Conservation (phyloP, 441 rosid genomes). For the Isatis lusitanica region DNA sequence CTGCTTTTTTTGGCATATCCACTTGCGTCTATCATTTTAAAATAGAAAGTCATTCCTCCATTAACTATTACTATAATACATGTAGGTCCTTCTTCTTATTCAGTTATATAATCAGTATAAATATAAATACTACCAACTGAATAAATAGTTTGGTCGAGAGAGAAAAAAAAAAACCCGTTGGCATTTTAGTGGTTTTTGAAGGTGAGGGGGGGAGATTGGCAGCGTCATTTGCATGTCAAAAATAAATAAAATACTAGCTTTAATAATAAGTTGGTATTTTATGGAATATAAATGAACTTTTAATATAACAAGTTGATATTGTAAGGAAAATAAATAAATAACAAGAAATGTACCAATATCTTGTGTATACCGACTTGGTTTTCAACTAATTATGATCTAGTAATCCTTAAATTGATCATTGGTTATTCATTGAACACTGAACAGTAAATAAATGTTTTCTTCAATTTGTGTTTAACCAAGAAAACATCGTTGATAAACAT, state of each 20-base stretch:
- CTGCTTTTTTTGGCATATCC: slow-evolving; percentile 27
- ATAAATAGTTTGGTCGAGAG: background rate
- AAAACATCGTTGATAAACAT: background rate
- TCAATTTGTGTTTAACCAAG: background rate
- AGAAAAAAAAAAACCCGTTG: background rate
- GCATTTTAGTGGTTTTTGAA: background rate
- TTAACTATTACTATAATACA: slow-evolving; percentile 23
- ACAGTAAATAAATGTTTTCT: background rate
- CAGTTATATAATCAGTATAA: background rate
- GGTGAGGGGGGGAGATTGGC: background rate
- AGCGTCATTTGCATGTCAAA: background rate
- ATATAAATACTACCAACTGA: background rate
- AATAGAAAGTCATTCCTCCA: slow-evolving; percentile 30
- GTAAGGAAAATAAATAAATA: background rate
- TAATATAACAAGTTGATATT: background rate
- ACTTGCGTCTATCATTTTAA: slow-evolving; percentile 28
- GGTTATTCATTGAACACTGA: background rate
- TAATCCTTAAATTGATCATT: background rate
- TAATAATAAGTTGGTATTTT: background rate
- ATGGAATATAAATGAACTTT: too few species aligned
- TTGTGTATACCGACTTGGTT: background rate
- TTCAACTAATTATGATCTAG: background rate
- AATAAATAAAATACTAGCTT: background rate
- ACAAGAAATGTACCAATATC: background rate
- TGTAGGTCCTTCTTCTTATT: slow-evolving; percentile 29